These are phyloP conservation scores for Pouteria campechiana DNA, from an alignment of 179 eudicot genomes.

Conservation along the genomic window DNA sequence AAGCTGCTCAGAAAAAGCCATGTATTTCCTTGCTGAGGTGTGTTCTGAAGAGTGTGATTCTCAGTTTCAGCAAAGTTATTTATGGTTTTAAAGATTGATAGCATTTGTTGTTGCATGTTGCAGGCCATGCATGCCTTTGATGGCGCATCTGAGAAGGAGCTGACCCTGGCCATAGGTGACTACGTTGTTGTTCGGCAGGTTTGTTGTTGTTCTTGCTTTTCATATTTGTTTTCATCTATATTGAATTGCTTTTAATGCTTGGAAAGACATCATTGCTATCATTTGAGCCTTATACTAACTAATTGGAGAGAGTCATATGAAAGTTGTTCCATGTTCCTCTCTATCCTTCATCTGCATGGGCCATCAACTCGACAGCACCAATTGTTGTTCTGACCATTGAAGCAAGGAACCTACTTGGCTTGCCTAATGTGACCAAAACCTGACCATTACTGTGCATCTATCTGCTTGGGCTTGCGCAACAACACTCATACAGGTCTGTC, in stretches of 20 bases:
- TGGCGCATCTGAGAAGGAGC: slow-evolving; percentile 79
- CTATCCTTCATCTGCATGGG: too few species aligned
- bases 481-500: too few species aligned
- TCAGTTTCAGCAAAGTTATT: too few species aligned
- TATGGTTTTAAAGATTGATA: background rate
- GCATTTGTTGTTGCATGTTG: slow-evolving; percentile 6
- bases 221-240: background rate
- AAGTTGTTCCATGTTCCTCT: too few species aligned
- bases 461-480: too few species aligned
- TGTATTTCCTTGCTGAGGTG: slow-evolving; percentile 91
- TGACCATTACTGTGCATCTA: too few species aligned
- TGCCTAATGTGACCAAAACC: too few species aligned
- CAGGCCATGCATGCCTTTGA: slow-evolving; percentile 68
- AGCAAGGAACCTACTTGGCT: too few species aligned
- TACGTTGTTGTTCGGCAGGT: slow-evolving; percentile 94
- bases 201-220: background rate
- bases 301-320: background rate
- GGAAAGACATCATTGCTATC: background rate
- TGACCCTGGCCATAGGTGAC: slow-evolving; percentile 82
- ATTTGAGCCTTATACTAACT: background rate
- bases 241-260: background rate
- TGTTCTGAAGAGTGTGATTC: background rate
- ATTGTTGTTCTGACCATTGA: too few species aligned
- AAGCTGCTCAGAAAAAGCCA: slow-evolving; percentile 45
- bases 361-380: too few species aligned